Conservation (phyloP, 2,329 filamentous ascomycete genomes). For the Neonectria neomacrospora region DNA sequence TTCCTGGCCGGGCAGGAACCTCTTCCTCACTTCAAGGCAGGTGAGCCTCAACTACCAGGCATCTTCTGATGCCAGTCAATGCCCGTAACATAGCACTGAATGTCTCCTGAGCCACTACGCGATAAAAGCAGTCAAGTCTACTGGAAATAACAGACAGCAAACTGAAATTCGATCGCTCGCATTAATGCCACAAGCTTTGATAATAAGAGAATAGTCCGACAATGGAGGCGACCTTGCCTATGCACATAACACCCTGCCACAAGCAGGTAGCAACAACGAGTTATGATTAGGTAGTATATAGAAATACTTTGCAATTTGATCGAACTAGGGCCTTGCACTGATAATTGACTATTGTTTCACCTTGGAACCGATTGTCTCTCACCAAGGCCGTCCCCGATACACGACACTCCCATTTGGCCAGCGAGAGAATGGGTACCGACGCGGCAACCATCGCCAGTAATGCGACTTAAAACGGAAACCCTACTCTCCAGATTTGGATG, state of each 20-base stretch:
- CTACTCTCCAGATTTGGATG: slow-evolving; percentile 57
- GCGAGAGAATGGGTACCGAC: slow-evolving; percentile 24
- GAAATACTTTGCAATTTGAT: not conserved
- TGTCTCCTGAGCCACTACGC: not conserved
- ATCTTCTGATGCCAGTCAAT: not conserved
- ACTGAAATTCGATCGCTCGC: too few species aligned
- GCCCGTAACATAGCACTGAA: not conserved
- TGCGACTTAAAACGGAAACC: slow-evolving; percentile 46
- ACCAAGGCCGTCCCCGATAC: slow-evolving; percentile 13
- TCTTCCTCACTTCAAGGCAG: not conserved
- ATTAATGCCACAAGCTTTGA: not conserved
- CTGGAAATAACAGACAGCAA: not conserved
- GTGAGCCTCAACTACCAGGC: not conserved
- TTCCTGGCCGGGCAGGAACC: not conserved
- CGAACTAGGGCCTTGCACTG: not conserved
- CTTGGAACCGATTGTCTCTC: not conserved
- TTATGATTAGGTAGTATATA: not conserved
- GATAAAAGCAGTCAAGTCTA: not conserved
- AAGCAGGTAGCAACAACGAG: not conserved
- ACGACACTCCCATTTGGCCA: slow-evolving; percentile 24
- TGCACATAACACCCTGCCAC: not conserved
- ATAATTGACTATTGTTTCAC: not conserved
- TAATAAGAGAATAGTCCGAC: not conserved
- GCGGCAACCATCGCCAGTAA: slow-evolving; percentile 49
- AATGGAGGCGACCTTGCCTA: not conserved